Evolutionary conservation across 108 stramenopile species (phyloP).

Genomic region (Stephanodiscus minutulus): DNA sequence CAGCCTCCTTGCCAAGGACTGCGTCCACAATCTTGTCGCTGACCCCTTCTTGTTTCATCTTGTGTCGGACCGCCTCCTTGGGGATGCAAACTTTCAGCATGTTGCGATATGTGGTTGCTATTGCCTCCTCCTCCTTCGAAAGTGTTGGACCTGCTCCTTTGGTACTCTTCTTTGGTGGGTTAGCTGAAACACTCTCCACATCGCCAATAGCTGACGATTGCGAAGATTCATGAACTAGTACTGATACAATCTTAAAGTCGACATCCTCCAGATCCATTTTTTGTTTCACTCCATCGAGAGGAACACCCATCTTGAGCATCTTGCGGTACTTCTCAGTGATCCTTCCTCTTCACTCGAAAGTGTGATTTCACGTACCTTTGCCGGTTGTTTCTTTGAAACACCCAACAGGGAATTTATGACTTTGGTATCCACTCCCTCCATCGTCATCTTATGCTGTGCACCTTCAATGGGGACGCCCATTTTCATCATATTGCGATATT

Average conservation of each 20-base stretch:
- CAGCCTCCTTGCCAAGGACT: slow-evolving; percentile 69
- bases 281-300: slow-evolving; percentile 41
- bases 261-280: slow-evolving; percentile 49
- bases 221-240: slow-evolving; percentile 40
- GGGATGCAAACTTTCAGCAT: slow-evolving; percentile 77
- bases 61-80: slow-evolving; percentile 65
- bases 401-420: slow-evolving; percentile 50
- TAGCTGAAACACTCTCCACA: slow-evolving; percentile 2
- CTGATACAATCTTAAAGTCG: slow-evolving; percentile 40
- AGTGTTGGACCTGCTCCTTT: slow-evolving; percentile 29
- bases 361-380: background rate
- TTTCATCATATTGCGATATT: slow-evolving; percentile 71
- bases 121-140: slow-evolving; percentile 61
- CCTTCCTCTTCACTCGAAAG: slow-evolving; percentile 38
- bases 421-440: slow-evolving; percentile 55
- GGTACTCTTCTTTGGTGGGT: slow-evolving; percentile 8
- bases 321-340: slow-evolving; percentile 53
- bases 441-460: slow-evolving; percentile 60
- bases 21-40: slow-evolving; percentile 68
- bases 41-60: slow-evolving; percentile 78
- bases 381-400: background rate
- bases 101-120: slow-evolving; percentile 61
- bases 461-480: slow-evolving; percentile 66
- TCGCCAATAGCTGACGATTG: slow-evolving; percentile 40
- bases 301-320: slow-evolving; percentile 54